Percentiles rank a stretch among this genome's conserved stretches.
Conservation (phyloP, 495 filamentous ascomycete species). For the Podospora pseudopauciseta region DNA sequence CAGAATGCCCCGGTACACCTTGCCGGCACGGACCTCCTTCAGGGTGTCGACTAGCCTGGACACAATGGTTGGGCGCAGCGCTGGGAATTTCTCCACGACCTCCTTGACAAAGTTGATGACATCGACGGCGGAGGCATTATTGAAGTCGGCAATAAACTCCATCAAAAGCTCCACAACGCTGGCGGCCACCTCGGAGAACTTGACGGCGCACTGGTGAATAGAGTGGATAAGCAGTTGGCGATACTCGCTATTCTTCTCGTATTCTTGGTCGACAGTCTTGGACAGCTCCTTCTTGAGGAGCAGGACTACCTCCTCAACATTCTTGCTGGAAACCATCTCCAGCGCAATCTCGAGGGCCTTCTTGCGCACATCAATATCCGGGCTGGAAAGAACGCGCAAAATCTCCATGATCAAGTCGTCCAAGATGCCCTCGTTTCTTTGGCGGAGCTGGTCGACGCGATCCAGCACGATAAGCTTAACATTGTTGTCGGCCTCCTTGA, state of each 20-base stretch:
- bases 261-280: conserved; percentile 97
- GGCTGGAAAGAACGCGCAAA: conserved; percentile 89
- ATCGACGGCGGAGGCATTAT: conserved; percentile 93
- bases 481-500: conserved; percentile 97
- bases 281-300: conserved; percentile 95
- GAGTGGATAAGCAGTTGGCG: conserved; percentile 92
- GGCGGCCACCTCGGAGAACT: conserved; percentile 95
- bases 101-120: conserved; percentile 99
- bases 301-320: conserved; percentile 95
- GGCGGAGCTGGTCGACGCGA: conserved; percentile 84
- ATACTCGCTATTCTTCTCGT: conserved; percentile 98
- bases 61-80: conserved; percentile 80
- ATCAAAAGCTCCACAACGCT: conserved; percentile 97
- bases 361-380: conserved; percentile 91
- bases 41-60: conserved; percentile 85
- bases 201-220: conserved; percentile 97
- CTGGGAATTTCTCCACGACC: conserved; percentile 96
- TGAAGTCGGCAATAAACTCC: conserved; percentile 99
- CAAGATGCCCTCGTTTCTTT: conserved; percentile 88
- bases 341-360: conserved; percentile 89
- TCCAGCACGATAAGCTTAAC: conserved; percentile 98
- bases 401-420: conserved; percentile 99
- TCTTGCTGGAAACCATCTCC: conserved; percentile 98
- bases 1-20: conserved; percentile 92
- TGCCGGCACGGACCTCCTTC: conserved; percentile 90